Evolutionary conservation across 208 protist species (phyloP), one percentile per base, ranked within the genome.

Genomic region (Acanthamoeba triangularis): DNA sequence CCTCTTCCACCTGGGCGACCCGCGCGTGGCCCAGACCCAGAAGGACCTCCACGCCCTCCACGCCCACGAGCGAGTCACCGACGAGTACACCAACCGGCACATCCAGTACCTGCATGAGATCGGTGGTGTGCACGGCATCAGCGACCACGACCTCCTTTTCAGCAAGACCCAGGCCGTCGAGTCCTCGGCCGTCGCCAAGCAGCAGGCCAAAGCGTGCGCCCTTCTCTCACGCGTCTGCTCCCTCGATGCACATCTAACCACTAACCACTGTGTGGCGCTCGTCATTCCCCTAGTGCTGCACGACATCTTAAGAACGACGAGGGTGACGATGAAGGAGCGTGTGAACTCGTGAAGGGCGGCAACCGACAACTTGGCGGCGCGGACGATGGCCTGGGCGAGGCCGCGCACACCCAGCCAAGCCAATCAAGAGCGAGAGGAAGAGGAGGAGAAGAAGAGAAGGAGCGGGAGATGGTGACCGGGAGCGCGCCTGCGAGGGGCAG

Each of bases 121-220:
- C 37, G 84, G 49, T 11, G 63, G 80, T 28, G 44, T 96, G 13
- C 95, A 90, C 65, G 96, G 96, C 52, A 84, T 97, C 25, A 96
- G 93, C 74, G 96, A 97, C 41, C 96, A 97, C 56, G 90, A 97
- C 76, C 63, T 97, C 37, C 69, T 97, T 4, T 97, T 96, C 61
- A 88, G 76, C 49, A 95, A 97, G 88, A 80, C 65, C 8, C 88
- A 93, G 61, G 44, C 88, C n/a, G 59, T 93, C 30, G 91, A 94
- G 33, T 85, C 72, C 30, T 74, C 91, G 28, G 33, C 91, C 28
- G 91, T n/a, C 30, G 91, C 91, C 23, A 94, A 69, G 69, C n/a
- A 94, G 59, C 88, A 54, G 52, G 88, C 88, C 63, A 93, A 78
- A 37, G 28, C 7, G 80, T 88, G 41, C 18, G 80, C 25, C 10